phyloP scores from a whole-genome alignment of 768 basidiomycete species.

The Clitopilus hobsonii region DNA sequence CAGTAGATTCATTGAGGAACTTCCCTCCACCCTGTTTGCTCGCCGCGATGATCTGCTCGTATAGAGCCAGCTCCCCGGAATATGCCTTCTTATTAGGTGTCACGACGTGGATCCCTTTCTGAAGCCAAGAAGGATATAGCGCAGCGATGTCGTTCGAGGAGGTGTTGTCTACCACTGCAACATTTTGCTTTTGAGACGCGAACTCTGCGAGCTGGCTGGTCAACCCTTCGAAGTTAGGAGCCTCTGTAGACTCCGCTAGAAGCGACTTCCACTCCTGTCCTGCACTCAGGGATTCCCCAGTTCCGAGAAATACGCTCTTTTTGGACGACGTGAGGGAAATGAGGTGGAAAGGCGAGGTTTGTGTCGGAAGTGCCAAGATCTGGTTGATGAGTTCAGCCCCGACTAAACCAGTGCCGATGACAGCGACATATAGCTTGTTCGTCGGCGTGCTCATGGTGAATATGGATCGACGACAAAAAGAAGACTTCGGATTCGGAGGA shows the following conservation, averaged over 20 bases:
- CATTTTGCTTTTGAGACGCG: constrained; percentile 40
- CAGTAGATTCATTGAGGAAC: constrained; percentile 85
- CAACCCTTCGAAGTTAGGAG: constrained; percentile 44
- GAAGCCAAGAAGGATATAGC: constrained; percentile 77
- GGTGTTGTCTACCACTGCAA: constrained; percentile 89
- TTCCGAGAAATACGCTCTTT: constrained; percentile 47
- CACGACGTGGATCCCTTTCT: constrained; percentile 77
- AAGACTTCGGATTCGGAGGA: neutral
- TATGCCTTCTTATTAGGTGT: constrained; percentile 99
- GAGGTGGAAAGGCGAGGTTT: constrained; percentile 53
- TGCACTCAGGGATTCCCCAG: constrained; percentile 33
- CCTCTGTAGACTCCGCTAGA: constrained; percentile 35
- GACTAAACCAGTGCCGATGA: constrained; percentile 91
- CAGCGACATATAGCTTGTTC: constrained; percentile 52
- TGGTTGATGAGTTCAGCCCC: constrained; percentile 85
- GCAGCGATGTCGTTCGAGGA: constrained; percentile 78
- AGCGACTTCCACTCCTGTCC: constrained; percentile 30
- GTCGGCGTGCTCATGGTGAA: constrained; percentile 12
- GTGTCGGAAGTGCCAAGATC: constrained; percentile 60
- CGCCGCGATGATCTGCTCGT: constrained; percentile 60
- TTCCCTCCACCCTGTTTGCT: constrained; percentile 56
- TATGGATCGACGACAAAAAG: neutral
- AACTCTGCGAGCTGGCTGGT: constrained; percentile 41
- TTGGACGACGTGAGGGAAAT: constrained; percentile 69
- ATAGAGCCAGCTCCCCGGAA: constrained; percentile 67